These are phyloP conservation scores for Corynascus novoguineensis DNA, from an alignment of 495 filamentous ascomycete species.

Conservation along the genomic window DNA sequence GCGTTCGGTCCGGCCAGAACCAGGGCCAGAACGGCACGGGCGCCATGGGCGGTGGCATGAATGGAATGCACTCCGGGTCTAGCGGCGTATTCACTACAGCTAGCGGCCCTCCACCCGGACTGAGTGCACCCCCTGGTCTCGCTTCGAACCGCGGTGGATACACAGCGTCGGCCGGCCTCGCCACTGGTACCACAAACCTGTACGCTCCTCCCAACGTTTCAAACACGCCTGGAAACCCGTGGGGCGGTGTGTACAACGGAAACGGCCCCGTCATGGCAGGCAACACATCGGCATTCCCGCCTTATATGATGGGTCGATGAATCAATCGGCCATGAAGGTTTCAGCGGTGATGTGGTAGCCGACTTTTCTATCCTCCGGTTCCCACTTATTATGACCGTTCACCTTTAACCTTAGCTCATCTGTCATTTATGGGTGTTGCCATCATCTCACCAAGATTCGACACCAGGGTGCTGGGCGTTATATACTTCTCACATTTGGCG, in stretches of 20 bases:
- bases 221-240: slow-evolving; percentile 19
- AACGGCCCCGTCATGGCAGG: slow-evolving; percentile 20
- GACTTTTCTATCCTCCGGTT: neutral
- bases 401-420: neutral
- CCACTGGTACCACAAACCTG: slow-evolving; percentile 10
- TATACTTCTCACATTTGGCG: slow-evolving; percentile 13
- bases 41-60: slow-evolving; percentile 53
- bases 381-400: neutral
- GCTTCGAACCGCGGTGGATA: slow-evolving; percentile 36
- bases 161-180: slow-evolving; percentile 22
- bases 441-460: neutral
- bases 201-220: slow-evolving; percentile 22
- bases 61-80: slow-evolving; percentile 29
- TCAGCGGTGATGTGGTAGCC: neutral
- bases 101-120: slow-evolving; percentile 69
- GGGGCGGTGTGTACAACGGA: slow-evolving; percentile 23
- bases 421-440: neutral
- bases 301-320: slow-evolving; percentile 33
- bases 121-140: slow-evolving; percentile 64
- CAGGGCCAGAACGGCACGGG: slow-evolving; percentile 35
- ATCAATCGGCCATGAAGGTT: neutral
- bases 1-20: slow-evolving; percentile 75
- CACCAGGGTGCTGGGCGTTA: no score
- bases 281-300: slow-evolving; percentile 18
- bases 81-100: slow-evolving; percentile 61